Evolutionary conservation across 805 yeast genomes (phyloP), one percentile per base, ranked within the genome.

Genomic region (Cyberlindnera xylosilytica): DNA sequence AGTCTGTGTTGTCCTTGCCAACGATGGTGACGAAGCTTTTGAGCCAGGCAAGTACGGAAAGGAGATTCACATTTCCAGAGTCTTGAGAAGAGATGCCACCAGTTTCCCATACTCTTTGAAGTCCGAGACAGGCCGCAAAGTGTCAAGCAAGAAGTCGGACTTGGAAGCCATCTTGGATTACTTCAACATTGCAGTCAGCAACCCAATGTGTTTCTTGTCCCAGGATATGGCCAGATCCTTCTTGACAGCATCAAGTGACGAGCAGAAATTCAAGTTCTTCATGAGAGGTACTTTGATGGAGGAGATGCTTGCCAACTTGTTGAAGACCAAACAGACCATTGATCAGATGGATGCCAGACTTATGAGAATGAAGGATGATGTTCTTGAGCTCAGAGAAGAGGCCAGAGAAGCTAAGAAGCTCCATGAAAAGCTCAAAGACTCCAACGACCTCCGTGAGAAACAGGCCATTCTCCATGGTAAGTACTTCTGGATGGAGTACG

Each of bases 221-320:
- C 99, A 93, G 61, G 97, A 93, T 53, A 86, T 83, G 46, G 98
- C 99, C 2, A 78, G 96, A 51, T 84, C 90, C 13, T 93, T 93
- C 58, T 66, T 93, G 48, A 84, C 95, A 1, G 78, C 82, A 24
- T 79, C 93, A 4, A 73, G 87, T 4, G 84, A 87, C 45, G 71
- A 70, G 27, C 82, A 76, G 36, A 87, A 89, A 62, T 93, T 81
- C 61, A 71, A 72, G 13, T 81, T 78, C 57, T 87, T 91, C 58
- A 82, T 84, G 86, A 76, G 76, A 39, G 97, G 96, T 27, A 81
- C 95, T 2, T 71, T 81, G 53, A 73, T 85, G 37, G 81, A 80
- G 42, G 86, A 81, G 34, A 79, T 83, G n/a, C 63, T 73, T 28
- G 71, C 69, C 13, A 79, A 82, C 54, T 72, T 79, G 44, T 68